Percentiles rank a stretch among this genome's conserved stretches.
Evolutionary conservation across 106 monocot genomes (phyloP).

Genomic region (Gastrodia elata): DNA sequence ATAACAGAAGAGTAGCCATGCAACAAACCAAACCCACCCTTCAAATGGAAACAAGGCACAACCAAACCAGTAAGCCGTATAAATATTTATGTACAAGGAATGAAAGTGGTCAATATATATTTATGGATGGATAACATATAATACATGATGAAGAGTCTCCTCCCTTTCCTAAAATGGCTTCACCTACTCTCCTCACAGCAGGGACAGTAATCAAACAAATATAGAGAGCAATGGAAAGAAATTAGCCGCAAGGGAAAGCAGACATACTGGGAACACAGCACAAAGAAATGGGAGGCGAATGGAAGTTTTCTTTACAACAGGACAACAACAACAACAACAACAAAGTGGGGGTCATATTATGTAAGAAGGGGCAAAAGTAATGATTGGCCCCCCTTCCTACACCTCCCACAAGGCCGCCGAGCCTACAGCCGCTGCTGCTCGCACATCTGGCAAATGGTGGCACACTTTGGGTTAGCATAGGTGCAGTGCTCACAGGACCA

Average conservation of each 20-base stretch:
- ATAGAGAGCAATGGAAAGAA: background rate
- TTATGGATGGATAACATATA: background rate
- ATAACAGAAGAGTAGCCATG: no score
- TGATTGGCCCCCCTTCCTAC: background rate
- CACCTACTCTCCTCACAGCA: background rate
- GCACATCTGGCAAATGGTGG: conserved; percentile 44
- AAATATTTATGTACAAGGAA: conserved; percentile 4
- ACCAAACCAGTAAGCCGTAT: background rate
- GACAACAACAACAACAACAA: background rate
- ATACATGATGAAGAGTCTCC: background rate
- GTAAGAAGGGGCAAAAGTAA: no score
- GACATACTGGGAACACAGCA: no score
- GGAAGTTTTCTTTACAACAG: conserved; percentile 3
- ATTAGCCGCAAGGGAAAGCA: no score
- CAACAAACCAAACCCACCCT: background rate
- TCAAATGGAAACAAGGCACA: background rate
- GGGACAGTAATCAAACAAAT: background rate
- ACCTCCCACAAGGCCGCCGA: no score
- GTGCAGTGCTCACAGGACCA: conserved; percentile 77
- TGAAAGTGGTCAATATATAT: background rate
- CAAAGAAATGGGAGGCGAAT: background rate
- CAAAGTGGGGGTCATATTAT: no score
- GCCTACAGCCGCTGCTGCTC: conserved; percentile 27
- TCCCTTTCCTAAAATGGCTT: background rate
- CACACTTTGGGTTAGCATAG: conserved; percentile 34